Evolutionary conservation across 371 early-diverging fungal species (phyloP).

Genomic region (Apophysomyces sp.): DNA sequence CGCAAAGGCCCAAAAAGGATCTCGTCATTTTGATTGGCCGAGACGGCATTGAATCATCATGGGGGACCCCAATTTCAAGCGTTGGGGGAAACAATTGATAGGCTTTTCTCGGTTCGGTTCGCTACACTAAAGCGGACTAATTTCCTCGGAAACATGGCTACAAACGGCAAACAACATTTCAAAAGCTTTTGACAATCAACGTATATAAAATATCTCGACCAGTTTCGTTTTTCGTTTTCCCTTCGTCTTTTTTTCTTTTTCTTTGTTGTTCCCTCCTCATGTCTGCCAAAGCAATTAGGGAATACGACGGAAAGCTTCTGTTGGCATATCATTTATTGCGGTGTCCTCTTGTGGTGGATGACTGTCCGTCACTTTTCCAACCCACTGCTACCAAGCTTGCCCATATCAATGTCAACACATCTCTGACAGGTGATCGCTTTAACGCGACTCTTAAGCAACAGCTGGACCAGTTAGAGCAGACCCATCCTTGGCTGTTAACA

Average conservation of each 20-base stretch:
- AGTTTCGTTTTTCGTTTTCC: neutral
- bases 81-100: neutral
- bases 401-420: constrained; percentile 67
- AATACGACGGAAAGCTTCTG: constrained; percentile 94
- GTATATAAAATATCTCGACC: too few species aligned
- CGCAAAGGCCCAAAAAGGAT: too few species aligned
- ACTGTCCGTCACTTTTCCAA: constrained; percentile 51
- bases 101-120: neutral
- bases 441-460: constrained; percentile 56
- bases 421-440: constrained; percentile 50
- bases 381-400: constrained; percentile 74
- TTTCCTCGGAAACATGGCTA: neutral
- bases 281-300: constrained; percentile 95
- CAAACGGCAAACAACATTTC: neutral
- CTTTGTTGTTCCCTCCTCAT: constrained; percentile 35
- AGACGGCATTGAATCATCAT: neutral
- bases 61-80: neutral
- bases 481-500: constrained; percentile 80
- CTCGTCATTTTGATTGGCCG: too few species aligned
- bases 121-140: neutral
- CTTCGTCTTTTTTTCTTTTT: neutral
- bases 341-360: constrained; percentile 54
- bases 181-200: too few species aligned
- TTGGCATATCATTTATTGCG: constrained; percentile 82
- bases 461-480: constrained; percentile 65